Percentiles rank a stretch among this genome's conserved stretches.
Evolutionary conservation across 2,329 filamentous ascomycete genomes (phyloP).

Genomic region (Pseudogymnoascus sp.): DNA sequence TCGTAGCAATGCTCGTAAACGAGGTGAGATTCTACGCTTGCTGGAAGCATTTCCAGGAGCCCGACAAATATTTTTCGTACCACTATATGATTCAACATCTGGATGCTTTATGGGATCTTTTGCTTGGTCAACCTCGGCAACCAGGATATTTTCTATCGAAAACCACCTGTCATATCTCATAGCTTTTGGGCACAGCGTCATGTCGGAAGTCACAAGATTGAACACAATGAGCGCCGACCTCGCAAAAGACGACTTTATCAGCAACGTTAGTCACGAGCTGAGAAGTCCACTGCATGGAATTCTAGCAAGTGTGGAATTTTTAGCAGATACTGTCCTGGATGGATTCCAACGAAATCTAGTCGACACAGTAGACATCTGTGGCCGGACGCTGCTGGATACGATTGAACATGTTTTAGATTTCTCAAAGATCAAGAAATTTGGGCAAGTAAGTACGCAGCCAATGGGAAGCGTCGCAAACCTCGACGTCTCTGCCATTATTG

Average conservation of each 20-base stretch:
- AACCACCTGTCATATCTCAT: conserved; percentile 22
- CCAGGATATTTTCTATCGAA: conserved; percentile 21
- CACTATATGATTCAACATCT: conserved; percentile 26
- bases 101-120: conserved; percentile 24
- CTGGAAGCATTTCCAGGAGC: conserved; percentile 19
- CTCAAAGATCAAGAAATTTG: conserved; percentile 44
- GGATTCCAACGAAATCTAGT: conserved; percentile 39
- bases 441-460: conserved; percentile 17
- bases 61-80: conserved; percentile 26
- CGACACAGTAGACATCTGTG: conserved; percentile 43
- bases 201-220: conserved; percentile 22
- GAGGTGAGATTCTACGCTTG: background rate
- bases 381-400: conserved; percentile 45
- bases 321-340: conserved; percentile 42
- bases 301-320: conserved; percentile 43
- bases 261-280: conserved; percentile 25
- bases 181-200: conserved; percentile 23
- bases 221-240: conserved; percentile 22
- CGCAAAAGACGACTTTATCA: conserved; percentile 25
- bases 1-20: conserved; percentile 7
- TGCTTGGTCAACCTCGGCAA: conserved; percentile 23
- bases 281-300: conserved; percentile 37
- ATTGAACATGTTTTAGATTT: conserved; percentile 47
- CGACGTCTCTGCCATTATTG: conserved; percentile 28
- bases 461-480: conserved; percentile 24